phyloP scores from a whole-genome alignment of 2,329 filamentous ascomycete genomes.

The Calcarisporium arbuscula region DNA sequence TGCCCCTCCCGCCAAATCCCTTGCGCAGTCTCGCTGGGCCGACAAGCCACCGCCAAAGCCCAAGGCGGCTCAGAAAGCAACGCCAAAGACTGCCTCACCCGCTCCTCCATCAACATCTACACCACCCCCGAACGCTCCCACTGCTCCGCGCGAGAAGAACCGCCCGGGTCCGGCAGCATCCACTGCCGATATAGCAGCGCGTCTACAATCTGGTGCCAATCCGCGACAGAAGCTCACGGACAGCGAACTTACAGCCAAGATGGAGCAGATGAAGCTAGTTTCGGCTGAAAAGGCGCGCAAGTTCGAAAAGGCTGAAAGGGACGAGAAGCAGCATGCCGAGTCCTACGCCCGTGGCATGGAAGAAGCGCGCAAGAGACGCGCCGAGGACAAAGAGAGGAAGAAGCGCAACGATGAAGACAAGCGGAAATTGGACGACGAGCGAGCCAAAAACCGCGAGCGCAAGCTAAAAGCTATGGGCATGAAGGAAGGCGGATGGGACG shows the following conservation, averaged over 20 bases:
- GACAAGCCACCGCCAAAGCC: slow-evolving; percentile 19
- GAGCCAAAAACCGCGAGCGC: slow-evolving; percentile 52
- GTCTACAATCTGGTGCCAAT: slow-evolving; percentile 49
- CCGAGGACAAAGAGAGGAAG: slow-evolving; percentile 46
- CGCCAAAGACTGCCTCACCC: slow-evolving; percentile 8
- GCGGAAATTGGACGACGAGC: slow-evolving; percentile 50
- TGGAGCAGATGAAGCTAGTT: slow-evolving; percentile 55
- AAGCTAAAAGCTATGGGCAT: slow-evolving; percentile 53
- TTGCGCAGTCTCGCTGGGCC: slow-evolving; percentile 26
- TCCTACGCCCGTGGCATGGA: slow-evolving; percentile 50
- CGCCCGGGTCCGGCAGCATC: slow-evolving; percentile 12
- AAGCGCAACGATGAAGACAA: slow-evolving; percentile 46
- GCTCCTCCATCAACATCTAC: slow-evolving; percentile 14
- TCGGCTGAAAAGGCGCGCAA: slow-evolving; percentile 52
- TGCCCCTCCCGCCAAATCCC: slow-evolving; percentile 14
- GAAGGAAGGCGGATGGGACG: slow-evolving; percentile 52
- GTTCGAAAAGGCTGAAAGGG: slow-evolving; percentile 51
- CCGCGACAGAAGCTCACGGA: slow-evolving; percentile 56
- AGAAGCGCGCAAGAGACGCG: slow-evolving; percentile 44
- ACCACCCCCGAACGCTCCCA: slow-evolving; percentile 24
- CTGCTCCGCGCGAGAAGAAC: slow-evolving; percentile 21
- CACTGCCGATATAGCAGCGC: slow-evolving; percentile 30
- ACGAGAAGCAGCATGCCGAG: slow-evolving; percentile 48
- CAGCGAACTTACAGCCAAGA: slow-evolving; percentile 50
- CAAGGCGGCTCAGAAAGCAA: slow-evolving; percentile 9